Percentiles rank a stretch among this genome's conserved stretches.
Evolutionary conservation across 2,329 filamentous ascomycete genomes (phyloP).

Genomic region (Pseudodiploospora longispora): DNA sequence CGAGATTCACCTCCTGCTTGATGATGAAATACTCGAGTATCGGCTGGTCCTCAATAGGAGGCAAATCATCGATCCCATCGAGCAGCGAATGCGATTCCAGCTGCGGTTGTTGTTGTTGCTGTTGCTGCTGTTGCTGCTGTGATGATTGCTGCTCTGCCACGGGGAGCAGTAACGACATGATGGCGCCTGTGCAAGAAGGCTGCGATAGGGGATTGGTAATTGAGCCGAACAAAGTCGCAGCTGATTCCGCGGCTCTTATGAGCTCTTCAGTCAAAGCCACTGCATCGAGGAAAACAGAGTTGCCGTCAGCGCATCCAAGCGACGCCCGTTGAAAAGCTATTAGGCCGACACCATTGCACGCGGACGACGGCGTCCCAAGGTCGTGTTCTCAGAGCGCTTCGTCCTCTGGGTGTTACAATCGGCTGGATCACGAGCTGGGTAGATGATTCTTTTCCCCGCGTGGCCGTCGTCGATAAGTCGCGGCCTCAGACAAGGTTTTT

Average conservation of each 20-base stretch:
- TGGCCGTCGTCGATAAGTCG: no score
- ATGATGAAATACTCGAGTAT: conserved; percentile 48
- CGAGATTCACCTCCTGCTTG: conserved; percentile 81
- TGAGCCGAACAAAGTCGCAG: no score
- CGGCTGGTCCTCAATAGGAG: conserved; percentile 26
- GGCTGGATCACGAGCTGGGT: no score
- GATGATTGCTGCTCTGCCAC: conserved; percentile 4
- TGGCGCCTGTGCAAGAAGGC: not conserved
- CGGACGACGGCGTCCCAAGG: not conserved
- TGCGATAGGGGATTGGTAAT: no score
- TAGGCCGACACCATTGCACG: conserved; percentile 8
- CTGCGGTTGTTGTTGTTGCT: not conserved
- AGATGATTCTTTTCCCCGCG: no score
- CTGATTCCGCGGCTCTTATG: conserved; percentile 3
- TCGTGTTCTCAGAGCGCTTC: no score
- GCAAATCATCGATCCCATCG: conserved; percentile 23
- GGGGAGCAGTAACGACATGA: conserved; percentile 4
- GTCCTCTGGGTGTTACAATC: no score
- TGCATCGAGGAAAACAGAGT: conserved; percentile 7
- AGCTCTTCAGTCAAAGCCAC: conserved; percentile 5
- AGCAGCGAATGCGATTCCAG: conserved; percentile 20
- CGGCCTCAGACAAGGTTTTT: no score
- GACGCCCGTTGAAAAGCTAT: conserved; percentile 4
- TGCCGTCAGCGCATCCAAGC: conserved; percentile 7
- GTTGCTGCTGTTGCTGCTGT: not conserved